Base-by-base conservation (phyloP, 1,284 basidiomycete genomes). In the Cryptococcus sp. region DNA sequence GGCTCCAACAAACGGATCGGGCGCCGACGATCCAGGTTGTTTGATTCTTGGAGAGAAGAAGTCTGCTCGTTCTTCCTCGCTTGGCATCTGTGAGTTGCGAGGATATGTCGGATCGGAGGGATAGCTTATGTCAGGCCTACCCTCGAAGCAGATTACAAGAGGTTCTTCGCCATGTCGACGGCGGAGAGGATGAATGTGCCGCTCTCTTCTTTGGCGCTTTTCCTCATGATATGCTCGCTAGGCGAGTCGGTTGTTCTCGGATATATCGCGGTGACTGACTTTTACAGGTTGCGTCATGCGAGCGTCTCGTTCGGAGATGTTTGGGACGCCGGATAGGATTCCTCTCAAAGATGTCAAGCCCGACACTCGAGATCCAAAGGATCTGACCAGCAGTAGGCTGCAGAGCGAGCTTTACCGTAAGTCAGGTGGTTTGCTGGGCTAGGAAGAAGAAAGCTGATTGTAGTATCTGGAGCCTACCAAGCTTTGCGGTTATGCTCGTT, bases 381-480 rank as follows among this genome's bases (percentile, higher is more conserved):
- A 74, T 51, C 55, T 70, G 5, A 74, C 70, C 1, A 59, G 57
- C 37, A 70, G 66, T 52, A 58, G 72, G 2, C 44, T 74, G 25
- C 72, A 74, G 52, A 68, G 65, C 50, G 72, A 74, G 51, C 59
- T 74, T 3, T 74, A 70, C 43, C 56, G 68, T 69, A 43, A 53
- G 68, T 59, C 10, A 12, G 22, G 14, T 21, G 2, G 11, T 36
- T n/a, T n/a, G n/a, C n/a, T n/a, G n/a, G n/a, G n/a, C n/a, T n/a
- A n/a, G n/a, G 14, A 0, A 12, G 11, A n/a, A n/a, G n/a, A 3
- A 28, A 12, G 26, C 39, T 49, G 22, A 45, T 38, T 18, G 11
- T 41, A 70, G 68, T 74, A 10, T 74, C 72, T 2, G 72, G 67
- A 4, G 68, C 72, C 12, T 72, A 69, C 47, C 72, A 74, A 48